phyloP scores from a whole-genome alignment of 208 protist species.

The Borovskyia barvae region DNA sequence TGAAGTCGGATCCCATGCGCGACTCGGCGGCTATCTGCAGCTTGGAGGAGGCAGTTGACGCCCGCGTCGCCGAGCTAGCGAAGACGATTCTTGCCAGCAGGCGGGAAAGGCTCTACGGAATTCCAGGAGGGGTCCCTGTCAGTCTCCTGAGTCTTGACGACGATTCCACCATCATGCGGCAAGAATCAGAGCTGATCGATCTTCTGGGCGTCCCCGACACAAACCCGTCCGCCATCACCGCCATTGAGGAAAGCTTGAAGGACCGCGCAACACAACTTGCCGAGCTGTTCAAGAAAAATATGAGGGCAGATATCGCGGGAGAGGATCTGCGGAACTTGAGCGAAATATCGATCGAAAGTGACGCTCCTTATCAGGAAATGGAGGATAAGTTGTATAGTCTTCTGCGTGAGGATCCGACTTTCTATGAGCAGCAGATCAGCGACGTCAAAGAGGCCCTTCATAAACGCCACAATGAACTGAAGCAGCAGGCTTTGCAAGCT shows the following conservation, averaged over 20 bases:
- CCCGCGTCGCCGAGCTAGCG: constrained; percentile 37
- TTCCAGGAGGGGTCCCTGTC: constrained; percentile 53
- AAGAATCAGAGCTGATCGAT: constrained; percentile 48
- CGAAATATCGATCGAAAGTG: constrained; percentile 29
- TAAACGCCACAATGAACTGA: constrained; percentile 38
- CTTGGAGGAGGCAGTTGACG: constrained; percentile 42
- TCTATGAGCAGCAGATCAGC: constrained; percentile 27
- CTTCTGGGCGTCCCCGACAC: constrained; percentile 25
- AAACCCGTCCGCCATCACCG: constrained; percentile 21
- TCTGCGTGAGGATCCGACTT: constrained; percentile 32
- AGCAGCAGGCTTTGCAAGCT: constrained; percentile 19
- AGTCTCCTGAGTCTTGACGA: constrained; percentile 40
- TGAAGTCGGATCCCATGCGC: constrained; percentile 22
- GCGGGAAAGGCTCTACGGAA: constrained; percentile 34
- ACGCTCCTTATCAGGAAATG: constrained; percentile 45
- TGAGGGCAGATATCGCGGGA: constrained; percentile 38
- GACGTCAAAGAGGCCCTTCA: constrained; percentile 42
- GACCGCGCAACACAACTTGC: constrained; percentile 33
- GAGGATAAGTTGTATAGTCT: constrained; percentile 44
- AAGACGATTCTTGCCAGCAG: constrained; percentile 18
- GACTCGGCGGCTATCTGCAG: constrained; percentile 32
- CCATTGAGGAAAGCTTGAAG: constrained; percentile 38
- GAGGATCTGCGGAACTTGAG: constrained; percentile 14
- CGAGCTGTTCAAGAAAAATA: constrained; percentile 23
- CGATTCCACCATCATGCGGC: constrained; percentile 36